A percentile compares a stretch with the other conserved stretches of the same genome.
These are phyloP conservation scores for Heterobasidion parviporum DNA, from an alignment of 1,284 basidiomycete genomes.

Conservation along the genomic window DNA sequence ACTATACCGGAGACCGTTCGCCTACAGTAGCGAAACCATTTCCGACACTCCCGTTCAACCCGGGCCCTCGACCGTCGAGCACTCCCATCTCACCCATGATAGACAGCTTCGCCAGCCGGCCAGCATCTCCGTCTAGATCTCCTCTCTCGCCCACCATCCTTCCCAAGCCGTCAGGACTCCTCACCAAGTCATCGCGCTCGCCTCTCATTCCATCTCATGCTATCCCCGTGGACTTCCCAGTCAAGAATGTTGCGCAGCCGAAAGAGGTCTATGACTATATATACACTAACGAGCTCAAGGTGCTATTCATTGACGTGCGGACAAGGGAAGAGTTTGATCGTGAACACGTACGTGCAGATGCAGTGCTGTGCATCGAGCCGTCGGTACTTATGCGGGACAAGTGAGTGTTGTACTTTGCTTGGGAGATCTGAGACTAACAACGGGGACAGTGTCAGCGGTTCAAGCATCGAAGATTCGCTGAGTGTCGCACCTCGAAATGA, in stretches of 20 bases:
- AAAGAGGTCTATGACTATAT: slow-evolving; percentile 57
- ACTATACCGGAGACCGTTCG: slow-evolving; percentile 7
- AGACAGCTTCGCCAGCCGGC: slow-evolving; percentile 51
- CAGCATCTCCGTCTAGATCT: slow-evolving; percentile 35
- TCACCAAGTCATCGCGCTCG: slow-evolving; percentile 12
- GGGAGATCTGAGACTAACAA: not conserved
- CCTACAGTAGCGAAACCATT: slow-evolving; percentile 26
- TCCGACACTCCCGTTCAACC: slow-evolving; percentile 45
- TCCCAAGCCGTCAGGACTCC: slow-evolving; percentile 26
- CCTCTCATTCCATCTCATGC: slow-evolving; percentile 23
- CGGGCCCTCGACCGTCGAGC: slow-evolving; percentile 54
- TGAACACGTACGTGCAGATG: slow-evolving; percentile 65
- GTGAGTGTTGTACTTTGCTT: slow-evolving; percentile 35
- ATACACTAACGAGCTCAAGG: slow-evolving; percentile 42
- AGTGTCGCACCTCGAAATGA: slow-evolving; percentile 67
- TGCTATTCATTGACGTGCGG: slow-evolving; percentile 81
- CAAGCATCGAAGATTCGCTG: slow-evolving; percentile 72
- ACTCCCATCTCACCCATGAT: slow-evolving; percentile 58
- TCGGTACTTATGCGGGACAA: slow-evolving; percentile 59
- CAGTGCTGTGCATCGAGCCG: slow-evolving; percentile 83
- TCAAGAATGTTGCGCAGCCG: slow-evolving; percentile 52
- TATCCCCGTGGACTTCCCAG: slow-evolving; percentile 32
- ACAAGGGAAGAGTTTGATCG: slow-evolving; percentile 68
- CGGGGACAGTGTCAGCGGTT: slow-evolving; percentile 49
- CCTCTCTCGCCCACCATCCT: slow-evolving; percentile 29